phyloP scores from a whole-genome alignment of 768 basidiomycete species.

The Phaffia australis region DNA sequence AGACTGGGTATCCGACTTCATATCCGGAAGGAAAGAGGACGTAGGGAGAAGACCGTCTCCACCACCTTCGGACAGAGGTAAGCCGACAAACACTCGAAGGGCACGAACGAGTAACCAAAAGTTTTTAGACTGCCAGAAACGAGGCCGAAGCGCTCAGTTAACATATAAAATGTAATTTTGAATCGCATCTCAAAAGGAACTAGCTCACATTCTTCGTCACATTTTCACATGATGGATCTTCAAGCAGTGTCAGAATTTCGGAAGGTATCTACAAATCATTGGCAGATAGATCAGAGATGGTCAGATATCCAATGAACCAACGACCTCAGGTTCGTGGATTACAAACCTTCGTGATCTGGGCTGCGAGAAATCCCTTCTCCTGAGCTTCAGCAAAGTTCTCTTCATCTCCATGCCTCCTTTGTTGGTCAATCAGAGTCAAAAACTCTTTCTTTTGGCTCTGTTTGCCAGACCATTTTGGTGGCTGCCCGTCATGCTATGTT shows the following conservation, averaged over 20 bases:
- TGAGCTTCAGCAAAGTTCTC: conserved; percentile 97
- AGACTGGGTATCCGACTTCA: conserved; percentile 76
- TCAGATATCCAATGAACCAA: not conserved
- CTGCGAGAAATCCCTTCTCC: conserved; percentile 52
- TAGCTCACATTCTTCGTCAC: conserved; percentile 38
- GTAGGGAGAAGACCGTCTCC: conserved; percentile 54
- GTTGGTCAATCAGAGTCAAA: conserved; percentile 53
- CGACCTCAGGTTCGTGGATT: not conserved
- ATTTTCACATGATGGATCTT: conserved; percentile 48
- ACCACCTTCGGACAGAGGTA: conserved; percentile 31
- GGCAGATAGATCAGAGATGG: not conserved
- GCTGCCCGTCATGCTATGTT: conserved; percentile 55
- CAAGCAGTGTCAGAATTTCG: conserved; percentile 56
- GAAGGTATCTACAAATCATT: conserved; percentile 48
- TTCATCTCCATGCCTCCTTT: conserved; percentile 58
- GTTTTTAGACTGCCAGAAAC: conserved; percentile 43
- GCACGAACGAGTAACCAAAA: conserved; percentile 74
- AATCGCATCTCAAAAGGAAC: not conserved
- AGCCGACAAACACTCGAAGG: conserved; percentile 50
- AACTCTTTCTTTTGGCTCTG: conserved; percentile 63
- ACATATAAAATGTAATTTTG: not conserved
- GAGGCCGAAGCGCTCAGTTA: not conserved
- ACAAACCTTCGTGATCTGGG: conserved; percentile 42
- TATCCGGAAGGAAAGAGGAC: conserved; percentile 81
- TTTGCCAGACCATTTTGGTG: conserved; percentile 42